Evolutionary conservation across 495 filamentous ascomycete species (phyloP), one percentile per base, ranked within the genome.

Genomic region (Penicillium macrosclerotiorum): DNA sequence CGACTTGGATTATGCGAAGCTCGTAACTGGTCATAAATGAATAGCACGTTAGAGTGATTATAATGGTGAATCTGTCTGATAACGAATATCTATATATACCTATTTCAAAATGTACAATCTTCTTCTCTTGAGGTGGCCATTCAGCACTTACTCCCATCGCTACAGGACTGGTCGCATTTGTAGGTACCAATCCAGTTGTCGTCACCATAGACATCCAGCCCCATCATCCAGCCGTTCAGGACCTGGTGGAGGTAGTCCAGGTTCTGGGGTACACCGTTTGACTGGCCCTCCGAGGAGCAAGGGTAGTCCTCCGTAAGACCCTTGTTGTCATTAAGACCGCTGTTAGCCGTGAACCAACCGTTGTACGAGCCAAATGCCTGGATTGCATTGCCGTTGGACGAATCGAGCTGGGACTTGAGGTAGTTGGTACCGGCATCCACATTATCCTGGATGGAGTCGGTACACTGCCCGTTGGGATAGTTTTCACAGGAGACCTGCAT

Each of bases 401-500:
- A 36, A 16, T 58, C 37, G 1, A 68, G 37, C 30, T 63, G 54
- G 4, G 23, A 37, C 7, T 32, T 30, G 18, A 68, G 55, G 14
- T 64, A 63, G 8, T 59, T 59, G 1, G 64, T 62, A 8, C 63
- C 64, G 4, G 63, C 63, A 38, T 68, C 43, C 12, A 66, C 63
- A 24, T 68, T 68, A 17, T 66, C 63, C 44, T 62, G 57, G 16
- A 64, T 58, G 3, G 51, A 52, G 29, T 62, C 55, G n/a, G 57
- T 64, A 46, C 60, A 59, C 25, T 47, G 3, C n/a, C 60, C 60
- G 24, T 66, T 56, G 8, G 60, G 64, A 36, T 65, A 68, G 36
- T 68, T 68, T 20, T 50, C 60, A 33, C 63, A 66, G 11, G 60
- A 58, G 3, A 66, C 63, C 42, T 68, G 64, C 64, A 68, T 68